Percentiles rank a stretch among this genome's conserved stretches.
Conservation (phyloP, 176 grass and related monocot genomes). For the Puya raimondii region DNA sequence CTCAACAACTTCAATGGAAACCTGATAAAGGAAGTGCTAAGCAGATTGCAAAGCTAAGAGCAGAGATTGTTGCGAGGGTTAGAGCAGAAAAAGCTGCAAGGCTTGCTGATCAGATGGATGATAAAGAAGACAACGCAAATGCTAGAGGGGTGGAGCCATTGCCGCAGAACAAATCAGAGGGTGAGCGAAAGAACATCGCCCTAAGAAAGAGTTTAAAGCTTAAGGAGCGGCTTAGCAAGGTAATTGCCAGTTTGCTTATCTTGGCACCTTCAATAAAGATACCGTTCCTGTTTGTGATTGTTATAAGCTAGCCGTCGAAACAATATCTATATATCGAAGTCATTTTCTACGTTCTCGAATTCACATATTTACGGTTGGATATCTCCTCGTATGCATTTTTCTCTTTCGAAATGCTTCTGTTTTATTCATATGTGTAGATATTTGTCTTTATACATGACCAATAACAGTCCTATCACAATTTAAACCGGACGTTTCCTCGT, state of each 20-base stretch:
- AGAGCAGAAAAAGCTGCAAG: slow-evolving; percentile 21
- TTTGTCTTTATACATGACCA: too few species aligned
- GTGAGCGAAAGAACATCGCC: slow-evolving; percentile 13
- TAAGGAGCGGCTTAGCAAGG: slow-evolving; percentile 69
- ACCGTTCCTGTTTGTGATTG: not conserved
- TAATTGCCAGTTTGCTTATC: slow-evolving; percentile 20
- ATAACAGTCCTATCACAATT: too few species aligned
- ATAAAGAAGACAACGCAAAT: slow-evolving; percentile 17
- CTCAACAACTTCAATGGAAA: slow-evolving; percentile 23
- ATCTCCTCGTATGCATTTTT: too few species aligned
- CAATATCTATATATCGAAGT: too few species aligned
- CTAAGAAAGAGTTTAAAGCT: slow-evolving; percentile 44
- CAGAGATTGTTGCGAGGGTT: slow-evolving; percentile 18
- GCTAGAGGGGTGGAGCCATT: slow-evolving; percentile 24
- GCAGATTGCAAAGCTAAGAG: slow-evolving; percentile 29
- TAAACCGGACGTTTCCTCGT: too few species aligned
- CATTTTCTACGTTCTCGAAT: too few species aligned
- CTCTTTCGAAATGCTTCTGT: too few species aligned
- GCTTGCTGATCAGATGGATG: slow-evolving; percentile 20
- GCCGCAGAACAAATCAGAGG: slow-evolving; percentile 17
- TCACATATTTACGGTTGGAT: too few species aligned
- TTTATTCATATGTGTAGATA: too few species aligned
- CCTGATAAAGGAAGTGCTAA: slow-evolving; percentile 27
- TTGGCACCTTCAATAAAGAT: not conserved
- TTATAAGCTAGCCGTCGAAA: not conserved